A percentile compares a stretch with the other conserved stretches of the same genome.
These are phyloP conservation scores for Hanseniaspora clermontiae DNA, from an alignment of 805 yeast genomes.

Conservation along the genomic window DNA sequence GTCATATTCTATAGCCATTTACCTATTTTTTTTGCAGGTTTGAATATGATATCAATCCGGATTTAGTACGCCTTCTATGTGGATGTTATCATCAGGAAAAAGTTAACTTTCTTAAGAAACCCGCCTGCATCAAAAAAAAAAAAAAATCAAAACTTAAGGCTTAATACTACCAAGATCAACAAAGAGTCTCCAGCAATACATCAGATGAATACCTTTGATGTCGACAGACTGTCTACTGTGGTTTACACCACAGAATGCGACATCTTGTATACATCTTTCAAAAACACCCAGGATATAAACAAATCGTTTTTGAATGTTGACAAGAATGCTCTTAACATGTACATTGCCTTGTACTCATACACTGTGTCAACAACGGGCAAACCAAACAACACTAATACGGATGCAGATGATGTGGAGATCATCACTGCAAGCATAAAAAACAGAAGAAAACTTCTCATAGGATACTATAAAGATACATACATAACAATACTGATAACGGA, in stretches of 20 bases:
- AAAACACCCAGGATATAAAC: not conserved
- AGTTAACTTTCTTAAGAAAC: no score
- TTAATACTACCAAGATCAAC: not conserved
- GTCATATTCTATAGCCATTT: no score
- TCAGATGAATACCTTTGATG: not conserved
- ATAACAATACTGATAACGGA: not conserved
- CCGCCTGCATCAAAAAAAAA: no score
- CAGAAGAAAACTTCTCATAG: not conserved
- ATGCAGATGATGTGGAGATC: not conserved
- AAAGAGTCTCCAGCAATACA: not conserved
- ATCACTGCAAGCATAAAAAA: not conserved
- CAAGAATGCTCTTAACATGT: conserved; percentile 5
- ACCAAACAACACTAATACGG: no score
- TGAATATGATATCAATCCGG: no score
- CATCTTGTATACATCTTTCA: conserved; percentile 6
- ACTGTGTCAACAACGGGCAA: not conserved
- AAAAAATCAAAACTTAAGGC: no score
- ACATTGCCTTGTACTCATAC: conserved; percentile 4
- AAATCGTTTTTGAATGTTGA: conserved; percentile 8
- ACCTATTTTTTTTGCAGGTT: no score
- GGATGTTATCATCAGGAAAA: no score
- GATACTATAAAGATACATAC: not conserved
- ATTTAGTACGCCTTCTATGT: no score
- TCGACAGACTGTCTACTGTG: conserved; percentile 1
- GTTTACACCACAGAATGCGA: not conserved